Percentiles rank a stretch among this genome's conserved stretches.
Evolutionary conservation across 2,329 filamentous ascomycete genomes (phyloP).

Genomic region (Paecilomyces formosus): DNA sequence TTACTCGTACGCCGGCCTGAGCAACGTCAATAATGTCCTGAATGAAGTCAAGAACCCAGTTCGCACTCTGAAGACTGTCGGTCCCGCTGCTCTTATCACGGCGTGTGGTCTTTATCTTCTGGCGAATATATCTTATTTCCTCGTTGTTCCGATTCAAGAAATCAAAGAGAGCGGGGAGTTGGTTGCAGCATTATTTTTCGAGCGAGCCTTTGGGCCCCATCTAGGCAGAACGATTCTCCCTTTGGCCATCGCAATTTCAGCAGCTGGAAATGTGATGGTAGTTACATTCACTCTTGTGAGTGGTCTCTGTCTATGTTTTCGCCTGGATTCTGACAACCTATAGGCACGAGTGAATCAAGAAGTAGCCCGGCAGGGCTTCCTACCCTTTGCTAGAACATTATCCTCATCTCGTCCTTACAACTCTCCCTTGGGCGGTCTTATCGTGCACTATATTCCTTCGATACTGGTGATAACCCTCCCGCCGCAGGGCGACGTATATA

Average conservation of each 20-base stretch:
- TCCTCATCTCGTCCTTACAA: conserved; percentile 61
- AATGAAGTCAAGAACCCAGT: conserved; percentile 65
- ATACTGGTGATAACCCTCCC: conserved; percentile 59
- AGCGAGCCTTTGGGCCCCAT: conserved; percentile 52
- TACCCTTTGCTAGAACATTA: conserved; percentile 55
- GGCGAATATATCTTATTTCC: conserved; percentile 56
- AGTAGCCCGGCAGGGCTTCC: conserved; percentile 62
- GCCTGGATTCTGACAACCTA: neutral
- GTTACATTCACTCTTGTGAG: conserved; percentile 60
- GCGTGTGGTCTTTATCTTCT: conserved; percentile 60
- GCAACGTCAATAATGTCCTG: conserved; percentile 62
- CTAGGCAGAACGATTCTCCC: conserved; percentile 54
- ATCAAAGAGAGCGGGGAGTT: conserved; percentile 60
- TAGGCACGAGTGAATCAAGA: conserved; percentile 65
- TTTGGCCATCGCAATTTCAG: conserved; percentile 59
- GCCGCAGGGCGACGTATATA: conserved; percentile 59
- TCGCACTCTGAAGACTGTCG: conserved; percentile 56
- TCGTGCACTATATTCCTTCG: conserved; percentile 63
- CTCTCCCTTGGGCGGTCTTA: conserved; percentile 59
- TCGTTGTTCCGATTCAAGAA: conserved; percentile 60
- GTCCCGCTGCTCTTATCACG: conserved; percentile 52
- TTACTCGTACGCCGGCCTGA: conserved; percentile 61
- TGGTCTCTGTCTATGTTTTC: conserved; percentile 3
- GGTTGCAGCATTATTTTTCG: conserved; percentile 61
- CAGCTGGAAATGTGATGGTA: conserved; percentile 65